A percentile compares a stretch with the other conserved stretches of the same genome.
These are phyloP conservation scores for Aspergillus bombycis DNA, from an alignment of 2,329 filamentous ascomycete genomes.

Conservation along the genomic window DNA sequence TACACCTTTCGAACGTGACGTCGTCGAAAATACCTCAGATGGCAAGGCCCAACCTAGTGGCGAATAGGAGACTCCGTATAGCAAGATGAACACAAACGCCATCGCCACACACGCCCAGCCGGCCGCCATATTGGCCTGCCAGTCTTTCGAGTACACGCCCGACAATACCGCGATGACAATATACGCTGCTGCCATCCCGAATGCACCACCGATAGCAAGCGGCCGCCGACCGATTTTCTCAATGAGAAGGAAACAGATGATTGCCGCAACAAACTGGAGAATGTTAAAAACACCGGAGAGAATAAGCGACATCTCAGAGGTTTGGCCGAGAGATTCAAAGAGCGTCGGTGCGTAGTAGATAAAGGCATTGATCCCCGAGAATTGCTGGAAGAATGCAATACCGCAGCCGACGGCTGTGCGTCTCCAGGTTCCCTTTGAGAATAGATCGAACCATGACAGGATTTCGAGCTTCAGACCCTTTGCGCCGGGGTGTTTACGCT, in stretches of 20 bases:
- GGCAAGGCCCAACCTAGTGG: conserved; percentile 39
- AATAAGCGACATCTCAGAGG: conserved; percentile 66
- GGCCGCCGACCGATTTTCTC: conserved; percentile 48
- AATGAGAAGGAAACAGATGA: conserved; percentile 51
- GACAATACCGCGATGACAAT: conserved; percentile 33
- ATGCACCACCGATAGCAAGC: conserved; percentile 64
- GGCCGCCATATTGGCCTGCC: conserved; percentile 25
- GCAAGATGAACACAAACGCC: conserved; percentile 19
- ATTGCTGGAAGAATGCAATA: conserved; percentile 50
- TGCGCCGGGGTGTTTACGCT: background rate
- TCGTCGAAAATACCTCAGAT: conserved; percentile 68
- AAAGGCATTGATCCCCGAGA: conserved; percentile 45
- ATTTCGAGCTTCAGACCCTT: background rate
- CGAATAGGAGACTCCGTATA: conserved; percentile 30
- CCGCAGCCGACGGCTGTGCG: conserved; percentile 38
- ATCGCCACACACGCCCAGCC: conserved; percentile 23
- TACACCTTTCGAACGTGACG: conserved; percentile 67
- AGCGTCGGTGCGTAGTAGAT: conserved; percentile 57
- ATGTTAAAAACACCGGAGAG: conserved; percentile 53
- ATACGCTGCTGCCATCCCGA: conserved; percentile 27
- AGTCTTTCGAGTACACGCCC: conserved; percentile 21
- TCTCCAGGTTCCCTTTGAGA: conserved; percentile 42
- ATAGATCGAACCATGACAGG: conserved; percentile 51
- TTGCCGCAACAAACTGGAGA: conserved; percentile 65
- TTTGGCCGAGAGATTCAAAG: conserved; percentile 55